Evolutionary conservation across 164 flowering plant genomes (phyloP).

Genomic region (Annona cherimola): DNA sequence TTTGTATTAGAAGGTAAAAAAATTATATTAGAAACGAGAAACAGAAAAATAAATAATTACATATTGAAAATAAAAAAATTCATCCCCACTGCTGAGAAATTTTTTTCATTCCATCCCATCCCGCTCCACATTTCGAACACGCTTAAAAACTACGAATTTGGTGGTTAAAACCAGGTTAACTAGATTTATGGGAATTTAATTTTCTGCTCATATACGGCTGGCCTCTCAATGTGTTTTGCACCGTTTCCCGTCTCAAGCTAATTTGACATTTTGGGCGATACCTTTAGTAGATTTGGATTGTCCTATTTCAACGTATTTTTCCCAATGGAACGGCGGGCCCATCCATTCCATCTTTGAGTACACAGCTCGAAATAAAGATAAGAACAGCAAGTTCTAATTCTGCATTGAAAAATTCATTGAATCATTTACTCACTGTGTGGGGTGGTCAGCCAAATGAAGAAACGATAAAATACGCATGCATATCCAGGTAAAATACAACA

Average conservation of each 20-base stretch:
- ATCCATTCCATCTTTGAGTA: not conserved
- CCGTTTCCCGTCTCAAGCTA: not conserved
- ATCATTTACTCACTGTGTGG: too few relatives aligned
- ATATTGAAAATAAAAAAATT: too few relatives aligned
- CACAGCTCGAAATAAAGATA: not conserved
- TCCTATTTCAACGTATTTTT: not conserved
- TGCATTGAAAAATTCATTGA: too few relatives aligned
- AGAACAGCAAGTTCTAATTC: not conserved
- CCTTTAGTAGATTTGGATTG: not conserved
- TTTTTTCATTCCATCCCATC: not conserved
- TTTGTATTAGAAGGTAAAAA: too few relatives aligned
- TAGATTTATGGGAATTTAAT: too few relatives aligned
- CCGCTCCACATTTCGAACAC: not conserved
- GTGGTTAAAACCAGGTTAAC: not conserved
- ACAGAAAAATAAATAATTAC: too few relatives aligned
- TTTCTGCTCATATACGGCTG: too few relatives aligned
- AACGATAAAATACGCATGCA: too few relatives aligned
- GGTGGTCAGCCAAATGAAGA: too few relatives aligned
- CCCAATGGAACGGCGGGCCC: not conserved
- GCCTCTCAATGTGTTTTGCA: not conserved
- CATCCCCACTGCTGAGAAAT: too few relatives aligned
- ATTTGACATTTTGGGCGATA: not conserved
- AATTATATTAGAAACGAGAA: too few relatives aligned
- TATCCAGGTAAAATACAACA: too few relatives aligned
- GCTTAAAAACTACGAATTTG: not conserved